Evolutionary conservation across 148 eudicot genomes (phyloP), one percentile per base, ranked within the genome.

Genomic region (Vaccinium vitisidaea): DNA sequence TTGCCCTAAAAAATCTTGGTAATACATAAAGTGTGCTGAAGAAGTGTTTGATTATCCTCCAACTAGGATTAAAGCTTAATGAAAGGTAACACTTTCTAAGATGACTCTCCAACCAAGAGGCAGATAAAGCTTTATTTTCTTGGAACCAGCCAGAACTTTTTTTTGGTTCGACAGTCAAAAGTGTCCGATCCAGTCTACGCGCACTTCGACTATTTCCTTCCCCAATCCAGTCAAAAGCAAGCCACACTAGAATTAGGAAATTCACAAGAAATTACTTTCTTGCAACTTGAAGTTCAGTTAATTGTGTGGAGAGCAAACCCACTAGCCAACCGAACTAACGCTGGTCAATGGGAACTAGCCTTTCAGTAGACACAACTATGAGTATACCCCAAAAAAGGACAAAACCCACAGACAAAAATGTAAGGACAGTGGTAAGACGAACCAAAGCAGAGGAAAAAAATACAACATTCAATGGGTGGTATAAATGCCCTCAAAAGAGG

Each of bases 401-500:
- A 78, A 83, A 39, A 77, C 23, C 46, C 77, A 67, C 6, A 84
- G 39, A 58, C 53, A 53, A 69, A 69, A 78, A 79, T 63, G 58
- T 32, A 3, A 21, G 27, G 23, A 73, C 49, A 71, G 73, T 80
- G 77, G 79, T 69, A 27, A 53, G 55, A 70, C 77, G 52, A 39
- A 83, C 63, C 6, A 14, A 74, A 73, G 75, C 49, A 54, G 52
- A 36, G 25, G 36, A 55, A 59, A 81, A n/a, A 48, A 54, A 58
- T 16, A 18, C 0, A 27, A 58, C 80, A 79, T 63, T 71, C 69
- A 78, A 70, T 85, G 58, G 76, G 65, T 63, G 75, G 84, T 85
- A 81, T 85, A 85, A 81, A 75, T 85, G 80, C 69, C 76, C 61
- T 36, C 65, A 53, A 82, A 82, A 76, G 77, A 65, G 84, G 69